Evolutionary conservation across 257 asterid genomes (phyloP), one percentile per base, ranked within the genome.

Genomic region (Thymus quinquecostatus): DNA sequence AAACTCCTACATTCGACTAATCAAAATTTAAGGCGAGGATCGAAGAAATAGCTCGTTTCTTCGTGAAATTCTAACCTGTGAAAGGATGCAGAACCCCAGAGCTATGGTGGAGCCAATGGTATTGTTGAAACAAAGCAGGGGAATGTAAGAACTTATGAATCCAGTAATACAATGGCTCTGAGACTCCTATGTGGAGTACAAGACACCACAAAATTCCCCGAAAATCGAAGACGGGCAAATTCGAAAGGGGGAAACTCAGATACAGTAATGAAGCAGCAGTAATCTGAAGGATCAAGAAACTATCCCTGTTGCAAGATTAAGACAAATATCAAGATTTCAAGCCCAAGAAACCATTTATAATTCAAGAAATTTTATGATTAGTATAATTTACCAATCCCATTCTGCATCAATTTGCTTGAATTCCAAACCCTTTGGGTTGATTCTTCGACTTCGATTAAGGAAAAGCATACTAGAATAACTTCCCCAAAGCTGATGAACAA

Each of bases 91-190:
- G 70, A 34, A 89, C 82, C 65, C 82, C 83, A n/a, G 97, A 88
- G 81, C 83, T 83, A 76, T 95, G 99, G 75, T 95, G 98, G 32
- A 84, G 86, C 97, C 98, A 92, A 73, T 95, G 99, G 57, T 89
- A 92, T 1, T 80, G 69, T 5, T 77, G 82, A 64, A 85, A 95
- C 4, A 90, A 72, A 51, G 8, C n/a, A 1, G 92, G 65, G 29
- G 94, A 82, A 66, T 95, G 98, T 41, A 89, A 72, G 45, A 82
- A 79, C 74, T 96, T 89, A 71, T 95, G 99, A 21, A 85, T n/a
- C 91, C 95, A 88, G 76, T 92, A 95, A 71, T 85, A 89, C 14
- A 92, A 70, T 40, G 99, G 99, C 55, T 95, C 99, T 8, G 99
- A 87, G 77, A 95, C 66, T 65, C 82, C 84, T 9, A 86, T 63